Conservation (phyloP, 768 basidiomycete genomes). For the Phanerochaete carnosa region DNA sequence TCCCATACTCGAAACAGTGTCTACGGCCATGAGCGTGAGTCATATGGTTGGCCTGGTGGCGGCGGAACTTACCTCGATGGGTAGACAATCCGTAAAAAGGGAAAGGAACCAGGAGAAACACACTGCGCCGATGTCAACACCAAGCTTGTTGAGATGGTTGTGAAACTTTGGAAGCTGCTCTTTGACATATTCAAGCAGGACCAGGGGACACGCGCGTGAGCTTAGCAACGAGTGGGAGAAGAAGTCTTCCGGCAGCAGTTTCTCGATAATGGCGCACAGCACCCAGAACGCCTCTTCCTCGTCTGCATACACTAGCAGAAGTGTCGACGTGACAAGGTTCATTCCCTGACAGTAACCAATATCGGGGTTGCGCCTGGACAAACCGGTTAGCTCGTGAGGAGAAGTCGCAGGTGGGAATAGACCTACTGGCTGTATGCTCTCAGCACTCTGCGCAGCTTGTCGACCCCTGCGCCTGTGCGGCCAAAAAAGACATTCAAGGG, state of each 20-base stretch:
- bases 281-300: slow-evolving; percentile 99
- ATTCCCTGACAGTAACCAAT: slow-evolving; percentile 96
- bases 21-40: slow-evolving; percentile 33
- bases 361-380: slow-evolving; percentile 74
- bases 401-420: background rate
- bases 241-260: slow-evolving; percentile 87
- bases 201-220: slow-evolving; percentile 90
- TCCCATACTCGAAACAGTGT: slow-evolving; percentile 97
- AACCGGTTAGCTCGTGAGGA: background rate
- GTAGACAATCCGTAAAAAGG: slow-evolving; percentile 92
- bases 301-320: slow-evolving; percentile 88
- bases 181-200: slow-evolving; percentile 83
- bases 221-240: slow-evolving; percentile 91
- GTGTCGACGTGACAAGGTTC: slow-evolving; percentile 93
- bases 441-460: slow-evolving; percentile 87
- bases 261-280: slow-evolving; percentile 83
- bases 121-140: slow-evolving; percentile 88
- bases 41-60: background rate
- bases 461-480: slow-evolving; percentile 91
- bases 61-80: slow-evolving; percentile 70
- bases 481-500: slow-evolving; percentile 96
- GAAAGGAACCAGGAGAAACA: slow-evolving; percentile 99
- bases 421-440: slow-evolving; percentile 88
- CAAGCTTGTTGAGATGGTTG: slow-evolving; percentile 71
- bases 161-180: slow-evolving; percentile 74